Conservation (phyloP, 2,329 filamentous ascomycete genomes). For the Alternaria ethzedia region DNA sequence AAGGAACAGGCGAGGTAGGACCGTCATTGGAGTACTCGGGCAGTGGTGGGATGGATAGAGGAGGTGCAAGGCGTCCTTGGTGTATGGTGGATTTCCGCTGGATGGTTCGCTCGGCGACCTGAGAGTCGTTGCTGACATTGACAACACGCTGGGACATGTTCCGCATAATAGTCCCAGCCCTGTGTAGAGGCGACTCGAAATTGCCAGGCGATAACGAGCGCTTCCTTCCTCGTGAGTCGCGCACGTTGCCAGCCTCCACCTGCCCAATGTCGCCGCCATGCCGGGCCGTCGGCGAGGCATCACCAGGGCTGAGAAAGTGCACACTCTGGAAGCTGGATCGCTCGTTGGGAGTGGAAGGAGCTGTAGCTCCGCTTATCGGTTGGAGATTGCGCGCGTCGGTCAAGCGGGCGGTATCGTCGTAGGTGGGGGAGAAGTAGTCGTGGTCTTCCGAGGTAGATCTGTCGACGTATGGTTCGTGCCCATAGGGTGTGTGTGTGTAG, state of each 20-base stretch:
- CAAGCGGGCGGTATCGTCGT: conserved; percentile 66
- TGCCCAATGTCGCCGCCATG: conserved; percentile 67
- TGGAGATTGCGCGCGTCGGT: conserved; percentile 64
- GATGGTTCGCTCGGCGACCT: conserved; percentile 76
- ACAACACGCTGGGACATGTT: conserved; percentile 97
- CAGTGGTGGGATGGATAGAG: conserved; percentile 59
- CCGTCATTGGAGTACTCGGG: conserved; percentile 58
- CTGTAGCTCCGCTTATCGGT: conserved; percentile 60
- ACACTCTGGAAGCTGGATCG: conserved; percentile 62
- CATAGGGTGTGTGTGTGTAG: conserved; percentile 46
- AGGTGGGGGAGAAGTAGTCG: conserved; percentile 61
- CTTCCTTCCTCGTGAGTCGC: conserved; percentile 53
- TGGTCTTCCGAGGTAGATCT: conserved; percentile 60
- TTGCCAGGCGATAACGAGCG: conserved; percentile 55
- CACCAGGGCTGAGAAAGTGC: conserved; percentile 57
- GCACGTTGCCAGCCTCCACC: conserved; percentile 59
- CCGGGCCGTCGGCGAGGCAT: conserved; percentile 52
- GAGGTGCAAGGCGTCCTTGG: conserved; percentile 60
- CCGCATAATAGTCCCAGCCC: conserved; percentile 59
- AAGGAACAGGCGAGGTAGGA: conserved; percentile 35
- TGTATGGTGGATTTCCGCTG: conserved; percentile 66
- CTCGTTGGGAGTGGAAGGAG: conserved; percentile 45
- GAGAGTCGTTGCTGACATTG: conserved; percentile 92
- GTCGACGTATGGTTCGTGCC: conserved; percentile 34
- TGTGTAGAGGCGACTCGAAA: conserved; percentile 55